A percentile compares a stretch with the other conserved stretches of the same genome.
Evolutionary conservation across 768 basidiomycete species (phyloP).

Genomic region (Russula abietina): DNA sequence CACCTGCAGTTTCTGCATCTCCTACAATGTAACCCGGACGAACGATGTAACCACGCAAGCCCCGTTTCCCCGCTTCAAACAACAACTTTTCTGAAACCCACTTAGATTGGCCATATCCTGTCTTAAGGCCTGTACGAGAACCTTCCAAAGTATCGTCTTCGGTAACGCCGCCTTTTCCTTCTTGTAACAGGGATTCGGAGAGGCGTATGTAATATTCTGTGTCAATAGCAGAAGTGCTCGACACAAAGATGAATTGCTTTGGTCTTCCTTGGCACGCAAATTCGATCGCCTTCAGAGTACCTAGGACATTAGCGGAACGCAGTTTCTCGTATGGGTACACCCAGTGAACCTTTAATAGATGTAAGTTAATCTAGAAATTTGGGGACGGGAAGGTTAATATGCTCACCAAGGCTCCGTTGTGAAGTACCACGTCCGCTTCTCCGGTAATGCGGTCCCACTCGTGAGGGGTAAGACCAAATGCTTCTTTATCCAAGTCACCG

Average conservation of each 20-base stretch:
- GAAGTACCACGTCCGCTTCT: constrained; percentile 79
- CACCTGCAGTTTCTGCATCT: constrained; percentile 81
- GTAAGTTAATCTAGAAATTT: background rate
- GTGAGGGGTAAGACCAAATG: constrained; percentile 62
- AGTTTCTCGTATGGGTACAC: constrained; percentile 96
- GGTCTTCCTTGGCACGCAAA: constrained; percentile 68
- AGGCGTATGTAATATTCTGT: constrained; percentile 84
- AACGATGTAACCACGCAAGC: constrained; percentile 78
- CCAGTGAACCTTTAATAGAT: constrained; percentile 78
- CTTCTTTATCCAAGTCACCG: constrained; percentile 74
- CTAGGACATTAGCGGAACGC: constrained; percentile 86
- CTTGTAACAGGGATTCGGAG: constrained; percentile 58
- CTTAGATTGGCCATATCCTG: constrained; percentile 95
- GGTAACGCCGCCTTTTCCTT: constrained; percentile 59
- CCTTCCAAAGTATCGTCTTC: constrained; percentile 89
- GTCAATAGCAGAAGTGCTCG: constrained; percentile 93
- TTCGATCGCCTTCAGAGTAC: constrained; percentile 77
- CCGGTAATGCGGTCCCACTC: constrained; percentile 61
- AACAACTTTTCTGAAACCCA: constrained; percentile 97
- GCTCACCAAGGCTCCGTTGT: constrained; percentile 93
- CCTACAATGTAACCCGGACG: constrained; percentile 97
- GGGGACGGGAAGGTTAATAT: background rate
- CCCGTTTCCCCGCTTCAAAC: constrained; percentile 84
- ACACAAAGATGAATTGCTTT: constrained; percentile 85
- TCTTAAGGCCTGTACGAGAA: constrained; percentile 64